Evolutionary conservation across 163 green algal species (phyloP).

Genomic region (Smithsoniella earleae): DNA sequence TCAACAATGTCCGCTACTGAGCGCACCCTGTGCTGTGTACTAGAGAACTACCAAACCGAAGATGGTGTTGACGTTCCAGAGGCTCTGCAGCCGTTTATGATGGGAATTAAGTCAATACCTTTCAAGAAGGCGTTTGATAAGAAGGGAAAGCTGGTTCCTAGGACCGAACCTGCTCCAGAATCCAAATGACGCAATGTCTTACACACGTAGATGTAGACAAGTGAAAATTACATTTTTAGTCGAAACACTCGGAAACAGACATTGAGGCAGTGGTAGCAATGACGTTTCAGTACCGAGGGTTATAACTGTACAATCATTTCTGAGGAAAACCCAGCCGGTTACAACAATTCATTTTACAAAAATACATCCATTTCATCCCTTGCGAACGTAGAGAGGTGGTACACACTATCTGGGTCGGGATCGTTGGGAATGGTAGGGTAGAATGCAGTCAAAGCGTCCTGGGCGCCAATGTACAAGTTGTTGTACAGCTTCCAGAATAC

Average conservation of each 20-base stretch:
- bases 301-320: no score
- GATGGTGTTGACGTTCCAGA: constrained; percentile 76
- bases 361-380: constrained; percentile 26
- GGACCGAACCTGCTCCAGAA: neutral
- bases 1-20: constrained; percentile 89
- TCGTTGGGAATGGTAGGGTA: constrained; percentile 84
- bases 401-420: constrained; percentile 19
- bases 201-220: no score
- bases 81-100: constrained; percentile 82
- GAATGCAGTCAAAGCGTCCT: constrained; percentile 79
- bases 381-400: neutral
- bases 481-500: constrained; percentile 99
- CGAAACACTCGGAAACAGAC: no score
- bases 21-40: constrained; percentile 93
- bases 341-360: no score
- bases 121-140: constrained; percentile 66
- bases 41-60: constrained; percentile 95
- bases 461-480: constrained; percentile 87
- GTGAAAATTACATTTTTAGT: no score
- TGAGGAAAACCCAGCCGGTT: no score
- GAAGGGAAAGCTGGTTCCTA: constrained; percentile 12
- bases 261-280: no score
- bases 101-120: constrained; percentile 84
- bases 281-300: no score
- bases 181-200: no score